Conservation (phyloP, 2,329 filamentous ascomycete species). For the Davidsoniella australis region DNA sequence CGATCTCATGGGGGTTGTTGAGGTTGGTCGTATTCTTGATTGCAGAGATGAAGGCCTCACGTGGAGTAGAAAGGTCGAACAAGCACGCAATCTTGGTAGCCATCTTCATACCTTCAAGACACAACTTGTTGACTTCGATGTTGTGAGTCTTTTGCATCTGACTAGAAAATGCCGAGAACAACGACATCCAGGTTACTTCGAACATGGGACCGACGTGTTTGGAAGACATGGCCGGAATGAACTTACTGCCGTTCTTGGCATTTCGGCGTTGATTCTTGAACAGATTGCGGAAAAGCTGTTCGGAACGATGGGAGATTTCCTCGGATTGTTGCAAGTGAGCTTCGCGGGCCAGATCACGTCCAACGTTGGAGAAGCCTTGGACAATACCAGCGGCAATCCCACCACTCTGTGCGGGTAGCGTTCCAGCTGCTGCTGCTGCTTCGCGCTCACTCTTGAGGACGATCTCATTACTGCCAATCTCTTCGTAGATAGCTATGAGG, state of each 20-base stretch:
- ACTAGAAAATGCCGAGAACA: conserved; percentile 83
- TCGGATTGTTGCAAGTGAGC: conserved; percentile 91
- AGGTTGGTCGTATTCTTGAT: conserved; percentile 88
- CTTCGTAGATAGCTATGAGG: conserved; percentile 73
- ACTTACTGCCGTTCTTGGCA: conserved; percentile 52
- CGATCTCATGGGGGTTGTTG: conserved; percentile 88
- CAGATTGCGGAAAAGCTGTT: conserved; percentile 83
- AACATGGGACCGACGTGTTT: conserved; percentile 98
- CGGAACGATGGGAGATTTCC: conserved; percentile 58
- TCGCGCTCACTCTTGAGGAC: conserved; percentile 86
- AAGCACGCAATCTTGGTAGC: conserved; percentile 85
- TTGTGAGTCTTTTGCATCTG: conserved; percentile 90
- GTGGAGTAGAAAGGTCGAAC: conserved; percentile 82
- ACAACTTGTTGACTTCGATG: conserved; percentile 76
- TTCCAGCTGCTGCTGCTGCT: conserved; percentile 64
- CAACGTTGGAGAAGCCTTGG: conserved; percentile 79
- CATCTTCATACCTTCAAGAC: conserved; percentile 88
- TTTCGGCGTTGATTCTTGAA: conserved; percentile 79
- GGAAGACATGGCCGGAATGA: conserved; percentile 83
- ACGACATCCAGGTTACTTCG: conserved; percentile 97
- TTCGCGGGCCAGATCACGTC: conserved; percentile 78
- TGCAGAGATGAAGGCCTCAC: conserved; percentile 87
- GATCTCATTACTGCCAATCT: conserved; percentile 83
- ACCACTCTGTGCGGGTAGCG: conserved; percentile 36
- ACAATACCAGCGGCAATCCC: conserved; percentile 71